Conservation (phyloP, 2,329 filamentous ascomycete genomes). For the Colletotrichum godetiae region DNA sequence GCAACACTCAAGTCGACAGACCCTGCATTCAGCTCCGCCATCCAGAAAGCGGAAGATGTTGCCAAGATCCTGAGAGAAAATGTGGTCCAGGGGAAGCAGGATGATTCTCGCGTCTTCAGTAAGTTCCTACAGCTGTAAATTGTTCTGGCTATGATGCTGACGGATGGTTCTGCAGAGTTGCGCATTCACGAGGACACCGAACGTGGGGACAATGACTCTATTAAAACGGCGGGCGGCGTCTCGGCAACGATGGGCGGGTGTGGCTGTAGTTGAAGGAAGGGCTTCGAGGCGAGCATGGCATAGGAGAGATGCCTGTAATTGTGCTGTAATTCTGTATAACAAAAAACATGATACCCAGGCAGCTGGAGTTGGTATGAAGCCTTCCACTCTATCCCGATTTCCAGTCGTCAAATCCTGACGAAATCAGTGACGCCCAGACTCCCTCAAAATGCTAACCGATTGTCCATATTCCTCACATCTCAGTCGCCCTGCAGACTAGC, state of each 20-base stretch:
- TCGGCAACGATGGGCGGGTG: constrained; percentile 45
- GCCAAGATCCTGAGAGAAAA: constrained; percentile 84
- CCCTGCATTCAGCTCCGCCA: constrained; percentile 69
- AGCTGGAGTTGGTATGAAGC: constrained; percentile 4
- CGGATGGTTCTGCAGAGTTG: constrained; percentile 66
- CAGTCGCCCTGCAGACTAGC: constrained; percentile 86
- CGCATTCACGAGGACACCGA: constrained; percentile 93
- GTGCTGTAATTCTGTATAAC: background rate
- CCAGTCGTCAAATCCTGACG: background rate
- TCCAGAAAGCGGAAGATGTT: constrained; percentile 85
- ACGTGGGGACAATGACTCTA: constrained; percentile 90
- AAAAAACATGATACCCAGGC: constrained; percentile 28
- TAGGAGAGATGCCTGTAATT: constrained; percentile 1
- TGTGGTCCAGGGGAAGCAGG: constrained; percentile 82
- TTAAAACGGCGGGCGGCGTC: constrained; percentile 70
- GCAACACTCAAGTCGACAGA: constrained; percentile 67
- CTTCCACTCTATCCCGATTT: background rate
- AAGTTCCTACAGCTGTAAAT: constrained; percentile 47
- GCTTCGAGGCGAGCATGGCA: constrained; percentile 3
- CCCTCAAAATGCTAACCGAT: constrained; percentile 4
- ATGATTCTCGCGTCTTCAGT: constrained; percentile 69
- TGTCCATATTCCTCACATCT: constrained; percentile 40
- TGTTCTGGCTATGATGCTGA: background rate
- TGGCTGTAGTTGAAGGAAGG: constrained; percentile 46
- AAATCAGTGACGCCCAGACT: constrained; percentile 18